Conservation (phyloP, 2,329 filamentous ascomycete genomes). For the Alternaria dauci region DNA sequence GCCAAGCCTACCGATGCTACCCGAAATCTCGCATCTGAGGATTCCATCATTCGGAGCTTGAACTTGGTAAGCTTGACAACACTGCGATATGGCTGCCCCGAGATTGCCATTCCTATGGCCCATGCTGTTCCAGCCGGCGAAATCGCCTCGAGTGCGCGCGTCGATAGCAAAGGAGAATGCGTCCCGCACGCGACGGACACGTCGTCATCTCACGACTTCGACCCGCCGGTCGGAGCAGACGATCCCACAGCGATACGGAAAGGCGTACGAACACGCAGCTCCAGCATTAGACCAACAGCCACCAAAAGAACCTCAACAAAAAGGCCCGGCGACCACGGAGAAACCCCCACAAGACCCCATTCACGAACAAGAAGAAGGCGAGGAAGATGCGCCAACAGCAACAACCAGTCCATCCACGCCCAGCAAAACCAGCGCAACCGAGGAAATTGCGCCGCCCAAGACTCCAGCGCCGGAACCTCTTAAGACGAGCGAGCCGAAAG, state of each 20-base stretch:
- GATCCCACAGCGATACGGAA: constrained; percentile 56
- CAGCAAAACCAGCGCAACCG: constrained; percentile 18
- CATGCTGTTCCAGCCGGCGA: constrained; percentile 51
- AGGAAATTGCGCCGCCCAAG: constrained; percentile 19
- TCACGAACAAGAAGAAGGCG: constrained; percentile 37
- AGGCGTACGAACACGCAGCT: constrained; percentile 57
- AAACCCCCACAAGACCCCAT: constrained; percentile 17
- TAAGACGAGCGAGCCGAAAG: constrained; percentile 40
- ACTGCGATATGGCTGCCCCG: constrained; percentile 52
- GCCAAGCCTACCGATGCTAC: constrained; percentile 18
- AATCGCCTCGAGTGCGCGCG: constrained; percentile 30
- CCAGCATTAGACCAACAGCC: constrained; percentile 40
- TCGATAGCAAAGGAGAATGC: constrained; percentile 15
- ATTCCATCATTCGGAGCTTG: constrained; percentile 4
- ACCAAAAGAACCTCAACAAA: constrained; percentile 13
- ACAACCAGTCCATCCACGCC: constrained; percentile 27
- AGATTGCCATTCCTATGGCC: constrained; percentile 59
- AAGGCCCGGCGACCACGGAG: constrained; percentile 8
- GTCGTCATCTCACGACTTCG: constrained; percentile 41
- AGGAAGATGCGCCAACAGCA: constrained; percentile 31
- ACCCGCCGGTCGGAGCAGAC: constrained; percentile 40
- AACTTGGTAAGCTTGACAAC: constrained; percentile 5
- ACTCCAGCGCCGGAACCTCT: constrained; percentile 32
- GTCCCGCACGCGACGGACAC: constrained; percentile 22
- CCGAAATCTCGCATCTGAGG: constrained; percentile 20